These are phyloP conservation scores for Leersia perrieri DNA, from an alignment of 176 grass and related monocot species.

Conservation along the genomic window DNA sequence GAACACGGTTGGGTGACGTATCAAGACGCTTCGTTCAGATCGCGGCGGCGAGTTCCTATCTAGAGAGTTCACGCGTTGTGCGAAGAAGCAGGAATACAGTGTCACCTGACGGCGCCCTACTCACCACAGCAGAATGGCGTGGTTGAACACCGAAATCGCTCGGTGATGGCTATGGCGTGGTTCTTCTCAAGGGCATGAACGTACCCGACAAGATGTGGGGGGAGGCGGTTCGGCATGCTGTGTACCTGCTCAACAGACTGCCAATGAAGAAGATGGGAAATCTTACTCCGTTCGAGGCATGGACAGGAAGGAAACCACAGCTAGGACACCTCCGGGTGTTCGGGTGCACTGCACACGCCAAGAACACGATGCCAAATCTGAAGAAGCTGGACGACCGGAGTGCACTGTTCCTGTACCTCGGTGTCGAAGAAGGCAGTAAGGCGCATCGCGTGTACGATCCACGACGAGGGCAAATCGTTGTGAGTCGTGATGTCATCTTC, in stretches of 20 bases:
- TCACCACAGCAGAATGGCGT: no score
- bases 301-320: background rate
- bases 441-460: background rate
- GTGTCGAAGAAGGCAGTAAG: background rate
- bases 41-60: no score
- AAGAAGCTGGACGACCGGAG: background rate
- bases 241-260: background rate
- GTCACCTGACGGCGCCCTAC: no score
- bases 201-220: background rate
- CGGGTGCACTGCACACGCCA: background rate
- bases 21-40: no score
- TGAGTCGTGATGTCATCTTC: no score
- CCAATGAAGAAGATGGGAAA: background rate
- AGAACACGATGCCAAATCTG: background rate
- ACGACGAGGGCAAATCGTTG: no score
- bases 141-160: no score
- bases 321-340: background rate
- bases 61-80: no score
- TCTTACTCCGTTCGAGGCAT: background rate
- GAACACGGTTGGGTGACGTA: background rate
- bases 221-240: background rate
- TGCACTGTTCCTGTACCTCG: background rate
- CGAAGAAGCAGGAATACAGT: no score
- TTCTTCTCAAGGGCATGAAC: background rate
- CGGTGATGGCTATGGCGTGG: no score